These are phyloP conservation scores for cucumber (Cucumis sativus) DNA, from an alignment of 306 rosid species.

Conservation along the genomic window Cucumber_9930_V3 NC_026661.2:3628501-3629000, in stretches of 20 bases:
- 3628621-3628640: conserved; percentile 11
- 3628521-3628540: conserved; percentile 5
- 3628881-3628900: conserved; percentile 15
- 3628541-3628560: conserved; percentile 6
- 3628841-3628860: conserved; percentile 17
- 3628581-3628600: conserved; percentile 15
- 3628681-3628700: conserved; percentile 13
- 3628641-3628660: conserved; percentile 17
- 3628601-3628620: conserved; percentile 13
- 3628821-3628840: conserved; percentile 16
- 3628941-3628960: conserved; percentile 16
- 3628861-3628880: conserved; percentile 11
- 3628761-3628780: conserved; percentile 14
- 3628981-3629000: conserved; percentile 12
- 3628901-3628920: conserved; percentile 16
- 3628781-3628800: conserved; percentile 15
- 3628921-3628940: conserved; percentile 14
- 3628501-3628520: conserved; percentile 12
- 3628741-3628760: conserved; percentile 12
- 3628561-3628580: conserved; percentile 12
- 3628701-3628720: conserved; percentile 16
- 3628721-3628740: conserved; percentile 16
- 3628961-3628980: conserved; percentile 3
- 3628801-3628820: conserved; percentile 14
- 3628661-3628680: conserved; percentile 14